Percentiles rank a stretch among this genome's conserved stretches.
These are phyloP conservation scores for Komagataea norvegica DNA, from an alignment of 1,139 yeast genomes.

Conservation along the genomic window DNA sequence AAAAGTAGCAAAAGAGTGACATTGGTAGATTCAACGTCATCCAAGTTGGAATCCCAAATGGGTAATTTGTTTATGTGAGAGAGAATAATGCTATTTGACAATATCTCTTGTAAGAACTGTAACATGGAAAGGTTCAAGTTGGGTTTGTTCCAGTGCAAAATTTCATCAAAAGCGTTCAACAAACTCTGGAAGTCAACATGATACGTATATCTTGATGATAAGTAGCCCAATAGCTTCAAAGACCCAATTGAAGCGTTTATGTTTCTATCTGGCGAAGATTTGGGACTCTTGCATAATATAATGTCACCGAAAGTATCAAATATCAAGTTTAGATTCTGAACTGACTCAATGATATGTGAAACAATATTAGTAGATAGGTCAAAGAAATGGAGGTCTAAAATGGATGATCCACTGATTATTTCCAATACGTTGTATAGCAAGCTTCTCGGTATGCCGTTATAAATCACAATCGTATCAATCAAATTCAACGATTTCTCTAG, in stretches of 20 bases:
- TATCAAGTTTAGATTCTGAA: conserved; percentile 32
- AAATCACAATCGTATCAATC: conserved; percentile 42
- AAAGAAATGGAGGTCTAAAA: conserved; percentile 36
- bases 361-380: conserved; percentile 38
- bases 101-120: conserved; percentile 34
- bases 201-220: conserved; percentile 21
- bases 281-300: conserved; percentile 25
- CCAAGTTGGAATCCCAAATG: conserved; percentile 37
- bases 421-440: conserved; percentile 38
- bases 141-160: conserved; percentile 32
- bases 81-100: conserved; percentile 27
- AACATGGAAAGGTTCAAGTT: conserved; percentile 34
- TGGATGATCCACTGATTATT: conserved; percentile 46
- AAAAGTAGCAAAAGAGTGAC: conserved; percentile 15
- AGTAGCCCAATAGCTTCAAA: conserved; percentile 23
- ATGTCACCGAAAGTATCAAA: conserved; percentile 36
- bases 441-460: conserved; percentile 44
- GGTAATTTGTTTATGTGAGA: conserved; percentile 25
- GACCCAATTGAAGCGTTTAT: conserved; percentile 49
- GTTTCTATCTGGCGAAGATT: conserved; percentile 24
- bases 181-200: conserved; percentile 21
- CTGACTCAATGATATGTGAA: conserved; percentile 33
- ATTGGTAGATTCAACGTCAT: neutral
- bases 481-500: conserved; percentile 41
- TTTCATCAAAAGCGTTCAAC: conserved; percentile 28